These are phyloP conservation scores for Sporothrix sp. DNA, from an alignment of 2,329 filamentous ascomycete species.

Conservation along the genomic window DNA sequence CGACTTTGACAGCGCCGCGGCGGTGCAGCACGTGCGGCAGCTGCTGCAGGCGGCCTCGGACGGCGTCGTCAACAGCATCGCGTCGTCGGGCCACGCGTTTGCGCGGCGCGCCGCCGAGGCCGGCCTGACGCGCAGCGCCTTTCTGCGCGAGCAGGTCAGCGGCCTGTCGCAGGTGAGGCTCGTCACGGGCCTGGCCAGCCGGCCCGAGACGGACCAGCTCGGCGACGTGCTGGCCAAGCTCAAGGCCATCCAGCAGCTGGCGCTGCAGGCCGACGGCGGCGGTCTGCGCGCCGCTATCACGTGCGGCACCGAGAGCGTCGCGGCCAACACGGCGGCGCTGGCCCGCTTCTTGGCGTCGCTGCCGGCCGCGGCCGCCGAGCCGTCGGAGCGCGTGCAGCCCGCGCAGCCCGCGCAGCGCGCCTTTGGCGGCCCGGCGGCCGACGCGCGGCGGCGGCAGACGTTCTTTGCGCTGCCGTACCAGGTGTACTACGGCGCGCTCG, in stretches of 20 bases:
- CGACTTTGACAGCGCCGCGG: constrained; percentile 76
- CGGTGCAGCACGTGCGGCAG: constrained; percentile 73
- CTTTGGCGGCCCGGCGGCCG: background rate
- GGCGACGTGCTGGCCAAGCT: constrained; percentile 71
- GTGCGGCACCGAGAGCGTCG: constrained; percentile 65
- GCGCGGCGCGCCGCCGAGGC: constrained; percentile 78
- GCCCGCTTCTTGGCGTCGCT: constrained; percentile 57
- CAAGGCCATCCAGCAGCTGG: constrained; percentile 73
- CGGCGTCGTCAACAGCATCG: constrained; percentile 84
- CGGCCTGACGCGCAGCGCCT: constrained; percentile 60
- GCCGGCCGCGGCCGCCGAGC: constrained; percentile 29
- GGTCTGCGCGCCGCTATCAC: constrained; percentile 74
- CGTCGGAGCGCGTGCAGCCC: background rate
- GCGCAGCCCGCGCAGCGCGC: constrained; percentile 9
- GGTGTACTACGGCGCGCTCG: constrained; percentile 84
- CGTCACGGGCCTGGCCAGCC: constrained; percentile 66
- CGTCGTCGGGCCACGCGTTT: constrained; percentile 79
- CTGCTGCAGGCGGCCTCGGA: constrained; percentile 79
- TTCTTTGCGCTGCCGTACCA: constrained; percentile 96
- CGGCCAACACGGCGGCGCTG: constrained; percentile 60
- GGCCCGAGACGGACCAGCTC: constrained; percentile 57
- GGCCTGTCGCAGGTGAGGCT: constrained; percentile 87
- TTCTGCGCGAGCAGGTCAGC: constrained; percentile 71
- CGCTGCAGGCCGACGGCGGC: constrained; percentile 48
- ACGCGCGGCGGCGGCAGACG: constrained; percentile 41